phyloP scores from a whole-genome alignment of 2,329 filamentous ascomycete genomes.

The Fusarium virguliforme region DNA sequence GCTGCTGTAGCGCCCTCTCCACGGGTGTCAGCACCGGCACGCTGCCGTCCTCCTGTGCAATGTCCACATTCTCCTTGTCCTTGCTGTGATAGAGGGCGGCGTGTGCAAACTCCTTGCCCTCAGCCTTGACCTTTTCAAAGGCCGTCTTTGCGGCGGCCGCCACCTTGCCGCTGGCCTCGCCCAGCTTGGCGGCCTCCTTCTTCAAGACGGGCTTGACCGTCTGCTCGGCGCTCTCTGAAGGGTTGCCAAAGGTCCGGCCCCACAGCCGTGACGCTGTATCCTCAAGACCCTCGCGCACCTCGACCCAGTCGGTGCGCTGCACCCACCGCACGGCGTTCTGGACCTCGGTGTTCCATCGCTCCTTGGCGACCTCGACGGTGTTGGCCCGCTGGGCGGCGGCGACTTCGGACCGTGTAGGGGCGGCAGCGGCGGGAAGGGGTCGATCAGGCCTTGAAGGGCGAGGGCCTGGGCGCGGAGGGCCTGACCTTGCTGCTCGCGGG shows the following conservation, averaged over 20 bases:
- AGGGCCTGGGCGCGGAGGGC: slow-evolving; percentile 71
- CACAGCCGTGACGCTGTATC: slow-evolving; percentile 63
- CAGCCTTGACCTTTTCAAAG: slow-evolving; percentile 52
- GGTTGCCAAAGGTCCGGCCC: slow-evolving; percentile 58
- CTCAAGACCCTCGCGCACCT: slow-evolving; percentile 73
- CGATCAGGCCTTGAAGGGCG: slow-evolving; percentile 68
- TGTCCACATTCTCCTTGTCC: slow-evolving; percentile 56
- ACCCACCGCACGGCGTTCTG: slow-evolving; percentile 76
- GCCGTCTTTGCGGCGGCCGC: slow-evolving; percentile 58
- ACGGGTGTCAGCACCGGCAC: slow-evolving; percentile 56
- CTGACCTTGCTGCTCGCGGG: slow-evolving; percentile 73
- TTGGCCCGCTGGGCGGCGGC: slow-evolving; percentile 68
- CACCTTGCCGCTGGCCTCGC: slow-evolving; percentile 45
- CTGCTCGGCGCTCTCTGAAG: slow-evolving; percentile 51
- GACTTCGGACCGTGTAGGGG: slow-evolving; percentile 68
- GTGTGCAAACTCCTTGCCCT: slow-evolving; percentile 47
- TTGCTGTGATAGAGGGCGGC: slow-evolving; percentile 48
- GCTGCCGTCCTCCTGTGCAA: slow-evolving; percentile 58
- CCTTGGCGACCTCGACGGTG: slow-evolving; percentile 79
- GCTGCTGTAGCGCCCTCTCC: slow-evolving; percentile 67
- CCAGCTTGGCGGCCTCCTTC: slow-evolving; percentile 52
- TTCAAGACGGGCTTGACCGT: slow-evolving; percentile 55
- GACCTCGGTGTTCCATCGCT: slow-evolving; percentile 84
- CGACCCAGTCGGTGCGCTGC: slow-evolving; percentile 77
- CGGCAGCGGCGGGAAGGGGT: slow-evolving; percentile 64